These are phyloP conservation scores for Curvularia sp. DNA, from an alignment of 2,329 filamentous ascomycete species.

Conservation along the genomic window DNA sequence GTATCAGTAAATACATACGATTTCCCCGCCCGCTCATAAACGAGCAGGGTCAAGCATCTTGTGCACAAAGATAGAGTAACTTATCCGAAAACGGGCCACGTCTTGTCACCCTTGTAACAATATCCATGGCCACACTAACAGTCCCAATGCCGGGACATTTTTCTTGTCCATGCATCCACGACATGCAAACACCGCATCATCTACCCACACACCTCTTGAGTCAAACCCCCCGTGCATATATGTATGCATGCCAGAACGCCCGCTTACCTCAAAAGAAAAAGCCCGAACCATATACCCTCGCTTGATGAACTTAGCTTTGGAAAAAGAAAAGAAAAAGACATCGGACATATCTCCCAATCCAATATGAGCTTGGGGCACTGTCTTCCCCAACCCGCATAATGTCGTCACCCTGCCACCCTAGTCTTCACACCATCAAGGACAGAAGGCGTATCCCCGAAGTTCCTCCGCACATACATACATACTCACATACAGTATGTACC, in stretches of 20 bases:
- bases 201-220: background rate
- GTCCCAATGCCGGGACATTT: conserved; percentile 1
- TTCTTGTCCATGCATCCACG: background rate
- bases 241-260: background rate
- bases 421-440: background rate
- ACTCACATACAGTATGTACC: background rate
- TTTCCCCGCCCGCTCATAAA: conserved; percentile 1
- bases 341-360: background rate
- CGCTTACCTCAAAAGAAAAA: background rate
- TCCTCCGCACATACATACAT: background rate
- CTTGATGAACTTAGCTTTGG: background rate
- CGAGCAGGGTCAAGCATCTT: background rate
- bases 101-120: background rate
- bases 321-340: background rate
- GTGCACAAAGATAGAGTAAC: background rate
- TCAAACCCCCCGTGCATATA: background rate
- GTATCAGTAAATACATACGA: conserved; percentile 14
- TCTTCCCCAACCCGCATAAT: background rate
- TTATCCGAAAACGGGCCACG: background rate
- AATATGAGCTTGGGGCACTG: background rate
- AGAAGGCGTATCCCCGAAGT: background rate
- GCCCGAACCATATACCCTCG: background rate
- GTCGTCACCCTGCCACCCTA: background rate
- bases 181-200: conserved; percentile 1
- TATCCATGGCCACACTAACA: background rate